These are phyloP conservation scores for Coemansia furcata DNA, from an alignment of 192 early-diverging fungal genomes.

Conservation along the genomic window DNA sequence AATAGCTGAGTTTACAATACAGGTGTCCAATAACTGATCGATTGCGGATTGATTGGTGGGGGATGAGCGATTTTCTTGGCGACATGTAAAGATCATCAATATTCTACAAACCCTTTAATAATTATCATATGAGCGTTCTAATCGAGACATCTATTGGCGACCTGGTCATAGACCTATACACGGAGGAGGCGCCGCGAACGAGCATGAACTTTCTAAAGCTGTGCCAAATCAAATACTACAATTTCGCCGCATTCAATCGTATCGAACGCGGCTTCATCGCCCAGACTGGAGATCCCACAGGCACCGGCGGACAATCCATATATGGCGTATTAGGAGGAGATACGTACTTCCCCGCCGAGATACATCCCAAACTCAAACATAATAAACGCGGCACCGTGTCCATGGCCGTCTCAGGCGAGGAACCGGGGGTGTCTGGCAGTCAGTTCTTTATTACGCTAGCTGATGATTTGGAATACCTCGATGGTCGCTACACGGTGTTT, in stretches of 20 bases:
- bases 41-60: not conserved
- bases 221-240: slow-evolving; percentile 86
- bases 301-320: slow-evolving; percentile 80
- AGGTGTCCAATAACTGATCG: not conserved
- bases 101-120: not conserved
- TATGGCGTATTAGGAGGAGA: slow-evolving; percentile 60
- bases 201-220: slow-evolving; percentile 89
- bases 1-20: not conserved
- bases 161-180: slow-evolving; percentile 32
- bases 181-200: slow-evolving; percentile 66
- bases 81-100: not conserved
- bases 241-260: slow-evolving; percentile 74
- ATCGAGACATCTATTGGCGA: slow-evolving; percentile 78
- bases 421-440: slow-evolving; percentile 58
- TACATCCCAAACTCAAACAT: slow-evolving; percentile 70
- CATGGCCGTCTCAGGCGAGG: slow-evolving; percentile 76
- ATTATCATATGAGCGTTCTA: slow-evolving; percentile 65
- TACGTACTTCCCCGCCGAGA: slow-evolving; percentile 64
- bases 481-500: slow-evolving; percentile 88
- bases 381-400: slow-evolving; percentile 76
- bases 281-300: slow-evolving; percentile 94
- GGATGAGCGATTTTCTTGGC: not conserved
- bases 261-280: slow-evolving; percentile 86
- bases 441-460: slow-evolving; percentile 61
- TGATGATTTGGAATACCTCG: slow-evolving; percentile 66